Evolutionary conservation across 805 yeast species (phyloP), one percentile per base, ranked within the genome.

Genomic region (Sugiyamaella mastotermitis): DNA sequence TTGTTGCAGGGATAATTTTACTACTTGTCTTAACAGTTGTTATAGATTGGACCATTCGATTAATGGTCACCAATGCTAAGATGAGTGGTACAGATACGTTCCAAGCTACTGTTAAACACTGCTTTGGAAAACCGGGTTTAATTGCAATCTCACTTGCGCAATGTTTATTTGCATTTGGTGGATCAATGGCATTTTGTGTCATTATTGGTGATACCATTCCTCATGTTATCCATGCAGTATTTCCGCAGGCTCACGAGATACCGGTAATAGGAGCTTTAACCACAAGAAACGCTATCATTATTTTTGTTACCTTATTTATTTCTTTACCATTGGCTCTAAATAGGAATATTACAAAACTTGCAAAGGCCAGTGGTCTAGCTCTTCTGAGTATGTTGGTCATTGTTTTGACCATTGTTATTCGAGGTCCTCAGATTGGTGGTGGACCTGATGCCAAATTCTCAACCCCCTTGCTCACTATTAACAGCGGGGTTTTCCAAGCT

Each of bases 141-240:
- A 56, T 79, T 3, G 50, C 78, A 5, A 76, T 88, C 21, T 66
- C 88, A 18, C 50, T 81, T 2, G 76, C 94, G 0, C 94, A 88
- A 55, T 87, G 92, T 1, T 65, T 84, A 3, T 88, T 88, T 67
- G 97, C 97, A 1, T 79, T 85, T 53, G 97, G 97, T 18, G 97
- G 97, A 0, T 77, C 86, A 43, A 78, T 86, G 69, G 97, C 96
- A 2, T 90, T 86, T 60, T 83, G 95, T 44, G 88, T 88, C 37
- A 90, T 88, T 48, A 86, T 88, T 22, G 97, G 97, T 15, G 97
- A 88, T 53, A 83, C 96, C 0, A 78, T 90, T 24, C 97, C 97
- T 0, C 95, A 86, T 57, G 95, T 88, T 3, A 57, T 90, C 33
- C 65, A 76, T 40, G 74, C 86, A 3, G 56, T 85, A 23, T 70